Base-by-base conservation (phyloP, 768 basidiomycete species). In the Glaciozyma antarctica region DNA sequence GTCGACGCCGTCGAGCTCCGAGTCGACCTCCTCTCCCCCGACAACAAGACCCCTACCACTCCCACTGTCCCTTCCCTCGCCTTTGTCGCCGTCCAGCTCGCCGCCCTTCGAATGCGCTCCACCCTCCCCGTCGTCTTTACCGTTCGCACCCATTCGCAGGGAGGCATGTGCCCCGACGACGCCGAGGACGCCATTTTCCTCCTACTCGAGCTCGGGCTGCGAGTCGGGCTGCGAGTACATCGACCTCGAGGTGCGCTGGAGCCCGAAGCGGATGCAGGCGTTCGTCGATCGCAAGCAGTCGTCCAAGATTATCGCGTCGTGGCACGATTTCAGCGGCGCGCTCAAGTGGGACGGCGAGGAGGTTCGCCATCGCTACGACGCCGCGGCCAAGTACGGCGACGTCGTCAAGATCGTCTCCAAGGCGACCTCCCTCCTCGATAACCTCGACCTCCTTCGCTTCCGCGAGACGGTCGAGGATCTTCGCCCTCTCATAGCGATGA, bases 1-100 rank as follows among this genome's bases (percentile, higher is more conserved):
- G 88, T 86, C 10, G 93, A 98, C 73, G 94, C 92, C 0, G 77
- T 98, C 65, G 95, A 99, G 76, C 75, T 98, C n/a, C 85, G 94
- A 15, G 92, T 91, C 16, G 95, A 99, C 75, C 81, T 98, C 12
- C 81, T 99, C 24, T 84, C 83, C 21, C 72, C 83, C 73, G 62
- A 72, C 34, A 80, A 80, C 22, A 60, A 70, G 34, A 68, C 77
- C 1, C 76, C 78, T 21, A 75, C 80, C 28, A 80, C 79, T 1
- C 80, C 81, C 1, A 80, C 80, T 63, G 83, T 89, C 28, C 87
- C 92, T 1, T 79, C 88, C 1, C 72, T 79, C 38, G 75, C 80
- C 0, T 95, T 90, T 73, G 89, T 98, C 49, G 81, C 86, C 6
- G 80, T 83, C 24, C 95, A 98, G 73, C 78, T 98, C 56, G 81